Conservation (phyloP, 371 early-diverging fungal genomes). For the Fennellomyces sp. region DNA sequence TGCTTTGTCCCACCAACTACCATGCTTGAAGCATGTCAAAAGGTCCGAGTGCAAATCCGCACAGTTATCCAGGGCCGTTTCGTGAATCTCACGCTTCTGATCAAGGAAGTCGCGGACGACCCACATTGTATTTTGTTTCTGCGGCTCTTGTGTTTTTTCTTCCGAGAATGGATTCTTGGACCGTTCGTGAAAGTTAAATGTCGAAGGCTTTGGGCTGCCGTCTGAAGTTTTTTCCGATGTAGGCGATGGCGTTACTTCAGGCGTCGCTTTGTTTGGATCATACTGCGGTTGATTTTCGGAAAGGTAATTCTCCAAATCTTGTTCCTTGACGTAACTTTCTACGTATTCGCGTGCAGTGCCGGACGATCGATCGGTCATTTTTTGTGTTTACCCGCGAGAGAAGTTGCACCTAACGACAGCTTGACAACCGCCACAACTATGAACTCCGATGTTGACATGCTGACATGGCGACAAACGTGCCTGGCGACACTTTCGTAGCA, state of each 20-base stretch:
- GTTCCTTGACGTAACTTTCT: constrained; percentile 38
- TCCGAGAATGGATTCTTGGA: background rate
- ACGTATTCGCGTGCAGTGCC: constrained; percentile 44
- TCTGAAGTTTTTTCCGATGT: constrained; percentile 3
- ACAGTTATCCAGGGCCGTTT: constrained; percentile 53
- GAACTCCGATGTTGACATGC: too few species aligned
- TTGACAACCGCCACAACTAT: too few species aligned
- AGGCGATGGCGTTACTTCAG: constrained; percentile 6
- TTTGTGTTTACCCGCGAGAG: background rate
- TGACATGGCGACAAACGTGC: too few species aligned
- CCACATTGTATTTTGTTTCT: constrained; percentile 23
- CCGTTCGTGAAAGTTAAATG: constrained; percentile 2
- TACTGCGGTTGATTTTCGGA: constrained; percentile 39
- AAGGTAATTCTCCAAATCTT: constrained; percentile 29
- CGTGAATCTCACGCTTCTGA: constrained; percentile 56
- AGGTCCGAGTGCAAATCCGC: constrained; percentile 58
- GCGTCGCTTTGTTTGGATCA: constrained; percentile 33
- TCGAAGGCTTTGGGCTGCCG: background rate
- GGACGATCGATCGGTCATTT: constrained; percentile 5
- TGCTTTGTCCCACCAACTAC: constrained; percentile 68
- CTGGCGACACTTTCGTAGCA: too few species aligned
- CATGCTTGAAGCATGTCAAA: constrained; percentile 54
- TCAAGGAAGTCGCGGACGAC: constrained; percentile 34
- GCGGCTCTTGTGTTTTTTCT: constrained; percentile 1
- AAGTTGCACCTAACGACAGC: too few species aligned